A percentile compares a stretch with the other conserved stretches of the same genome.
These are phyloP conservation scores for Wickerhamomyces rabaulensis DNA, from an alignment of 805 yeast genomes.

Conservation along the genomic window DNA sequence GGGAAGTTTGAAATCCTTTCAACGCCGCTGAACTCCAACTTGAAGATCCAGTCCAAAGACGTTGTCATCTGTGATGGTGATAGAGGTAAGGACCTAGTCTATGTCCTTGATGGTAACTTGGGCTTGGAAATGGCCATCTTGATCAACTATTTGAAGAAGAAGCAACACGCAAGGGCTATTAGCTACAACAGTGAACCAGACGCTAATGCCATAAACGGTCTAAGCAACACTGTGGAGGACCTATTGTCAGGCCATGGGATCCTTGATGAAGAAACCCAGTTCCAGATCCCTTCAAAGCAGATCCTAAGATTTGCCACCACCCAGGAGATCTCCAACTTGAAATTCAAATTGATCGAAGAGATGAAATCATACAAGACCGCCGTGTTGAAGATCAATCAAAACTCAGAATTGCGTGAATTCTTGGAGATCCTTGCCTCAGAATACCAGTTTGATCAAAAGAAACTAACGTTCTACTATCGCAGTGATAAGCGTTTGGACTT, in stretches of 20 bases:
- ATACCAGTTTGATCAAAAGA: constrained; percentile 77
- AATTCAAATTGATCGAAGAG: constrained; percentile 65
- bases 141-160: constrained; percentile 68
- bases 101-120: constrained; percentile 62
- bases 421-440: constrained; percentile 68
- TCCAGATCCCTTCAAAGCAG: constrained; percentile 74
- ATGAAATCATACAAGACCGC: constrained; percentile 66
- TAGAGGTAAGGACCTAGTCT: constrained; percentile 74
- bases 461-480: constrained; percentile 65
- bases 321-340: constrained; percentile 57
- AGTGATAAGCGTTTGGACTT: constrained; percentile 67
- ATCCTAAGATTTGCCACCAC: constrained; percentile 73
- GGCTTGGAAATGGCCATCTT: constrained; percentile 62
- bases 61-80: constrained; percentile 80
- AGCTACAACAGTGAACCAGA: constrained; percentile 12
- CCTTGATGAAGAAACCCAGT: constrained; percentile 35
- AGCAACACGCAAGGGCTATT: constrained; percentile 56
- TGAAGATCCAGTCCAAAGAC: constrained; percentile 53
- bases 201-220: neutral
- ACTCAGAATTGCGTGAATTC: constrained; percentile 33
- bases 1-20: constrained; percentile 69
- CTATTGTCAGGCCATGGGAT: constrained; percentile 21
- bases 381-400: constrained; percentile 40
- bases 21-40: constrained; percentile 58
- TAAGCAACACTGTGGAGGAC: constrained; percentile 21